Percentiles rank a stretch among this genome's conserved stretches.
These are phyloP conservation scores for Podaxis sp. DNA, from an alignment of 768 basidiomycete species.

Conservation along the genomic window DNA sequence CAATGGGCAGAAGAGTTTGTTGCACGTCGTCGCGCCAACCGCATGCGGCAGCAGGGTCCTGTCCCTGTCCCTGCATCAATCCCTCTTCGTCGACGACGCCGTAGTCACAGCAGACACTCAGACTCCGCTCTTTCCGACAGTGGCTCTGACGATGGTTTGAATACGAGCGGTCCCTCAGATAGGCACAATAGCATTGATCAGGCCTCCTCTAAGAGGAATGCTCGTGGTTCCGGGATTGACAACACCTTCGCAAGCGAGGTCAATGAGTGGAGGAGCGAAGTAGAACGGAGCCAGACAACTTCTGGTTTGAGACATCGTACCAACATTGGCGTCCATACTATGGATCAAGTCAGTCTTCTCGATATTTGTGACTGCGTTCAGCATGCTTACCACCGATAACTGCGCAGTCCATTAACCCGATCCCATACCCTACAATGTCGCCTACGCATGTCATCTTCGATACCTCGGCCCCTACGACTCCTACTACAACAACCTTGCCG, in stretches of 20 bases:
- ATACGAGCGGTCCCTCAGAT: slow-evolving; percentile 7
- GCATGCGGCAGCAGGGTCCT: slow-evolving; percentile 24
- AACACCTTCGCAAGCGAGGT: slow-evolving; percentile 51
- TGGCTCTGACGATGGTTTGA: slow-evolving; percentile 22
- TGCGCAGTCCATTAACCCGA: slow-evolving; percentile 42
- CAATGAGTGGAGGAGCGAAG: slow-evolving; percentile 51
- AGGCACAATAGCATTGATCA: background rate
- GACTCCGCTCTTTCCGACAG: slow-evolving; percentile 17
- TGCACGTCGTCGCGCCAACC: slow-evolving; percentile 31
- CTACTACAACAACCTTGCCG: slow-evolving; percentile 23
- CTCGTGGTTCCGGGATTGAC: slow-evolving; percentile 44
- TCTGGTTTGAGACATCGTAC: slow-evolving; percentile 33
- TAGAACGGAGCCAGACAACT: slow-evolving; percentile 28
- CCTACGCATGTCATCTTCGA: slow-evolving; percentile 51
- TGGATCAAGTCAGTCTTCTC: slow-evolving; percentile 47
- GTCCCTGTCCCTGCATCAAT: slow-evolving; percentile 22
- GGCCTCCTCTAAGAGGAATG: slow-evolving; percentile 10
- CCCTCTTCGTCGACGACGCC: slow-evolving; percentile 22
- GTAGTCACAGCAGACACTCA: slow-evolving; percentile 21
- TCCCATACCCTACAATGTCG: slow-evolving; percentile 46
- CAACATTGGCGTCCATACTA: slow-evolving; percentile 25
- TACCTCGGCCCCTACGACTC: slow-evolving; percentile 26
- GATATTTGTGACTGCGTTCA: slow-evolving; percentile 1
- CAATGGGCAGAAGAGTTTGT: slow-evolving; percentile 42
- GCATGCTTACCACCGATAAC: slow-evolving; percentile 4